Percentiles rank a stretch among this genome's conserved stretches.
These are phyloP conservation scores for Blastomyces parvus DNA, from an alignment of 2,329 filamentous ascomycete genomes.

Conservation along the genomic window DNA sequence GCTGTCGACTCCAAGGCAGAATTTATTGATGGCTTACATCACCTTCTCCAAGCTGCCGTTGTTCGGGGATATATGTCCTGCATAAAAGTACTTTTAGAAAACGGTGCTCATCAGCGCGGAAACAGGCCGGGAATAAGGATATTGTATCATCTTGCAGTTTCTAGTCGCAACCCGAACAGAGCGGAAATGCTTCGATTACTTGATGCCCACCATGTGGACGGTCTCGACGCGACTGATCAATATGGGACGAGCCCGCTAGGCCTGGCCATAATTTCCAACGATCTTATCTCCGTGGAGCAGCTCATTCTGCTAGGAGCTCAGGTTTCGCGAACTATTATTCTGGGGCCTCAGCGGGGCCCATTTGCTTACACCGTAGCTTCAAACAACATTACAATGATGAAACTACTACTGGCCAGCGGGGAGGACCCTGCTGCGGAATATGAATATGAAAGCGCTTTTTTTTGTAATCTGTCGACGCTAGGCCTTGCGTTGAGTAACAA, in stretches of 20 bases:
- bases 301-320: background rate
- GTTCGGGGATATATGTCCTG: background rate
- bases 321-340: background rate
- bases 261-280: background rate
- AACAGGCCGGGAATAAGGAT: fast-evolving
- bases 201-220: background rate
- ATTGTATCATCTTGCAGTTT: background rate
- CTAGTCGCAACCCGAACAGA: background rate
- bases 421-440: background rate
- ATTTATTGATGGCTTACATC: background rate
- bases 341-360: no score
- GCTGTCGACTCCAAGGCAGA: background rate
- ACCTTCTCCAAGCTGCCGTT: background rate
- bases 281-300: background rate
- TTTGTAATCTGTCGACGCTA: no score
- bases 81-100: background rate
- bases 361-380: background rate
- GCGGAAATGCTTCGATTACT: background rate
- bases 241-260: background rate
- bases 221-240: background rate
- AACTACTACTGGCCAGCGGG: background rate
- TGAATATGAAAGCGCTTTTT: no score
- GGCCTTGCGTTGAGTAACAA: background rate
- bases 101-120: background rate
- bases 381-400: background rate